These are phyloP conservation scores for Rubus parviflorus DNA, from an alignment of 306 rosid species.

Conservation along the genomic window DNA sequence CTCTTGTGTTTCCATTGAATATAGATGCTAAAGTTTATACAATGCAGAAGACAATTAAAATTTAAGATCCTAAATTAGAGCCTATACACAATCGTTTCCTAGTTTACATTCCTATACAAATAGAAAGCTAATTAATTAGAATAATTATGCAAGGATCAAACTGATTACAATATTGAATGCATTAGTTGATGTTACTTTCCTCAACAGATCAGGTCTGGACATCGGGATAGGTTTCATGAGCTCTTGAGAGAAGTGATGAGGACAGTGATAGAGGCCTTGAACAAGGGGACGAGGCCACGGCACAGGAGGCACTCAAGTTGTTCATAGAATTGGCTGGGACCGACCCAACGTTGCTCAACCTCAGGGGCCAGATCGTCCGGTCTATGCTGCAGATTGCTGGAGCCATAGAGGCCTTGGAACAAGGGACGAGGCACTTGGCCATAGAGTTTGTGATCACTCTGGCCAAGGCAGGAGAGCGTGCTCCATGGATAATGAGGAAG, in stretches of 20 bases:
- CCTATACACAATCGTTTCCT: too few relatives aligned
- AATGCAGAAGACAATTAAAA: too few relatives aligned
- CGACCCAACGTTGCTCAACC: constrained; percentile 78
- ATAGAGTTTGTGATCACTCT: constrained; percentile 92
- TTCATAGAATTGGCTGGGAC: constrained; percentile 89
- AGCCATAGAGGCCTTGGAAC: constrained; percentile 68
- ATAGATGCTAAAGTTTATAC: too few relatives aligned
- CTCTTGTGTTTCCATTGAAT: too few relatives aligned
- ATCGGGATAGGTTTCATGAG: constrained; percentile 92
- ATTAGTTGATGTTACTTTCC: too few relatives aligned
- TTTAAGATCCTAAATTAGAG: too few relatives aligned
- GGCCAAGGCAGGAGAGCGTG: constrained; percentile 93
- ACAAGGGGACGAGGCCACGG: constrained; percentile 88
- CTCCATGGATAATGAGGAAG: constrained; percentile 97
- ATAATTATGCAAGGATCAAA: too few relatives aligned
- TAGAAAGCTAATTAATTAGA: too few relatives aligned
- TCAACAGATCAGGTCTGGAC: constrained; percentile 46
- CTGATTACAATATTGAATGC: too few relatives aligned
- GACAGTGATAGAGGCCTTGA: constrained; percentile 79
- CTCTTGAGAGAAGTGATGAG: constrained; percentile 86
- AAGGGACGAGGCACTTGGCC: constrained; percentile 91
- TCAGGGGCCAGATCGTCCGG: constrained; percentile 82
- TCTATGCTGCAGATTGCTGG: constrained; percentile 91
- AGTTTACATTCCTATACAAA: too few relatives aligned
- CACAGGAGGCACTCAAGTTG: constrained; percentile 89